Evolutionary conservation across 2,329 filamentous ascomycete species (phyloP).

Genomic region (Hymenoscyphus repandus): DNA sequence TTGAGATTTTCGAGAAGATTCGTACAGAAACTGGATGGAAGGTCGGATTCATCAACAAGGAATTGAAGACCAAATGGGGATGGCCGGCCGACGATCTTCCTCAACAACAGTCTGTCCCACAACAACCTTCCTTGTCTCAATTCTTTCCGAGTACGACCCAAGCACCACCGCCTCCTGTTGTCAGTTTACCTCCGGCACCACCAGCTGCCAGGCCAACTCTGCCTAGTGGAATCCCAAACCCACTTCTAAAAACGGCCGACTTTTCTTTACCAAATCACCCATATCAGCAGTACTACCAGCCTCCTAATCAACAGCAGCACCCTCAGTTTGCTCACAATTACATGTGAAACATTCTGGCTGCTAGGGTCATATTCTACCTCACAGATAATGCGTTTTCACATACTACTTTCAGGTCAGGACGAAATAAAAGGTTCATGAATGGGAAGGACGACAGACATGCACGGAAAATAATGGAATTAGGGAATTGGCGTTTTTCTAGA

Average conservation of each 20-base stretch:
- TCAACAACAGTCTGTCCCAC: conserved; percentile 20
- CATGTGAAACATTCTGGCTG: conserved; percentile 9
- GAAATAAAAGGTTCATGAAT: neutral
- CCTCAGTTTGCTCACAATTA: conserved; percentile 26
- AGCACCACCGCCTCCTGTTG: conserved; percentile 13
- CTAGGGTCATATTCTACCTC: too few species aligned
- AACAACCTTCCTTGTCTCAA: conserved; percentile 23
- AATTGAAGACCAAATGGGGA: conserved; percentile 73
- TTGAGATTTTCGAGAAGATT: conserved; percentile 71
- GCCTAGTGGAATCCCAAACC: conserved; percentile 56
- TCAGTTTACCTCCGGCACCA: conserved; percentile 23
- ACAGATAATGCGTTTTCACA: neutral
- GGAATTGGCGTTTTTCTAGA: conserved; percentile 1
- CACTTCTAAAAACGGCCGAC: conserved; percentile 65
- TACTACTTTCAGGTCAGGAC: neutral
- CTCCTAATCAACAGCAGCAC: conserved; percentile 47
- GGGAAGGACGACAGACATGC: neutral
- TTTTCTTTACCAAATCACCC: conserved; percentile 75
- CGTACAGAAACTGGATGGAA: conserved; percentile 74
- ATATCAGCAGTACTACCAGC: conserved; percentile 75
- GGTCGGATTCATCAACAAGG: conserved; percentile 63
- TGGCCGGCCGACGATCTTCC: conserved; percentile 45
- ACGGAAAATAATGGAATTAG: neutral
- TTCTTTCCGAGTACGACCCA: conserved; percentile 27
- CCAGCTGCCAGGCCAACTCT: conserved; percentile 18